Percentiles rank a stretch among this genome's conserved stretches.
These are phyloP conservation scores for Straminergon stramineum DNA, from an alignment of 225 moss, liverwort and hornwort species.

Conservation along the genomic window DNA sequence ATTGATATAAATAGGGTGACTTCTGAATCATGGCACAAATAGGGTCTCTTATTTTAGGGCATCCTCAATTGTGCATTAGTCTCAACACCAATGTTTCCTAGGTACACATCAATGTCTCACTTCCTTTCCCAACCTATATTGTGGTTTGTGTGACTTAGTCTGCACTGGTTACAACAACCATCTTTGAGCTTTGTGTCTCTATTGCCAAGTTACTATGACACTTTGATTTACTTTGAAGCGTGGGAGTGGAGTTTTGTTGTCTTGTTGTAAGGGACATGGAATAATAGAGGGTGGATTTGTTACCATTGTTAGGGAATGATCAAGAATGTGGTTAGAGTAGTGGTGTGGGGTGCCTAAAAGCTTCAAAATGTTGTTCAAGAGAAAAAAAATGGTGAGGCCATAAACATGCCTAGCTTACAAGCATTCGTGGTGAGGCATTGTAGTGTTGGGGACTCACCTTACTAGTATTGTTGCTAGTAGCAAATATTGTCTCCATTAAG, in stretches of 20 bases:
- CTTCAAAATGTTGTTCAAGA: not conserved
- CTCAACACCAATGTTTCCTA: not conserved
- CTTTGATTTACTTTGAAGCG: accelerated
- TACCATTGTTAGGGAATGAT: not conserved
- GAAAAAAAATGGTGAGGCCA: accelerated
- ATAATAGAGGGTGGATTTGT: not conserved
- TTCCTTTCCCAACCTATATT: not conserved
- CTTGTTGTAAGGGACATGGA: not conserved
- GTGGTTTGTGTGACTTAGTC: accelerated
- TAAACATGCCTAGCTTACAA: not conserved
- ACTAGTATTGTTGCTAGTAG: accelerated
- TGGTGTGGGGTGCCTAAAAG: accelerated
- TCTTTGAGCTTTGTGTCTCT: not conserved
- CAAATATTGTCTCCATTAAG: not conserved
- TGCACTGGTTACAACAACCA: accelerated
- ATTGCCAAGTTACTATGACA: accelerated
- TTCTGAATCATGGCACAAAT: not conserved
- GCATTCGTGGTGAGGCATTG: accelerated
- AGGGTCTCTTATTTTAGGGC: accelerated
- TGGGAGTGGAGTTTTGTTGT: not conserved
- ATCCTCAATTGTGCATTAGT: not conserved
- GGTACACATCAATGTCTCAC: accelerated
- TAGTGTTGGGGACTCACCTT: not conserved
- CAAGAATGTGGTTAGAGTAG: accelerated
- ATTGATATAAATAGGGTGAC: too few species aligned